phyloP scores from a whole-genome alignment of 495 filamentous ascomycete genomes.

The Polyplosphaeria fusca region DNA sequence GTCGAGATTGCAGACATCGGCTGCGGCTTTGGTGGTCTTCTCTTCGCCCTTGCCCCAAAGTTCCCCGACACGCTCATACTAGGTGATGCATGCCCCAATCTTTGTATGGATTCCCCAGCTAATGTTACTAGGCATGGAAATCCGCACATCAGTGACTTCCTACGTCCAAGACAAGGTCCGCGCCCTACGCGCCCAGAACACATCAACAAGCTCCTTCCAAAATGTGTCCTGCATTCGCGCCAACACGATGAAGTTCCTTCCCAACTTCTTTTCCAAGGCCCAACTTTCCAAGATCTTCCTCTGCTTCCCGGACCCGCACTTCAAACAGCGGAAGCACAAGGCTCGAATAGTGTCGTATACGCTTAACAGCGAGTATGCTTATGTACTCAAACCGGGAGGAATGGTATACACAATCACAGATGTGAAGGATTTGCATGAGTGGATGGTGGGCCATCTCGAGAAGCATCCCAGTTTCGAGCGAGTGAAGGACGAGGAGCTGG shows the following conservation, averaged over 20 bases:
- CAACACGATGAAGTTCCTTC: slow-evolving; percentile 98
- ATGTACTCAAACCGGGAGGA: slow-evolving; percentile 75
- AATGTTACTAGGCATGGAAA: slow-evolving; percentile 68
- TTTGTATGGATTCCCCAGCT: too few relatives aligned
- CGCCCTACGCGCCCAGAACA: slow-evolving; percentile 66
- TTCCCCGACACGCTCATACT: slow-evolving; percentile 80
- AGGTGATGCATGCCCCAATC: slow-evolving; percentile 46
- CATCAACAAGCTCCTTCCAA: slow-evolving; percentile 57
- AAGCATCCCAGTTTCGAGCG: slow-evolving; percentile 65
- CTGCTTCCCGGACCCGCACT: slow-evolving; percentile 97
- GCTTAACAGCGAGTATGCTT: slow-evolving; percentile 90
- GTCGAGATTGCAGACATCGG: slow-evolving; percentile 97
- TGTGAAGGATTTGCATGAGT: slow-evolving; percentile 87
- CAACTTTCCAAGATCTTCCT: slow-evolving; percentile 90
- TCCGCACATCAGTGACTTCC: slow-evolving; percentile 80
- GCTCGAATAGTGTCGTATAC: slow-evolving; percentile 86
- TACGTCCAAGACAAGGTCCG: slow-evolving; percentile 83
- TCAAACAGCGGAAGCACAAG: slow-evolving; percentile 96
- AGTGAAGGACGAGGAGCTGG: slow-evolving; percentile 44
- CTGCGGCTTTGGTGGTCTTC: slow-evolving; percentile 89
- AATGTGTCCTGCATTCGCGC: slow-evolving; percentile 83
- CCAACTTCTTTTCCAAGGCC: slow-evolving; percentile 78
- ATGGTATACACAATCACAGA: slow-evolving; percentile 95
- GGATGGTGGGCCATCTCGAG: slow-evolving; percentile 86
- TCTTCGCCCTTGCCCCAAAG: slow-evolving; percentile 77